Evolutionary conservation across 129 eudicot species (phyloP).

Genomic region (Solidago caesia): DNA sequence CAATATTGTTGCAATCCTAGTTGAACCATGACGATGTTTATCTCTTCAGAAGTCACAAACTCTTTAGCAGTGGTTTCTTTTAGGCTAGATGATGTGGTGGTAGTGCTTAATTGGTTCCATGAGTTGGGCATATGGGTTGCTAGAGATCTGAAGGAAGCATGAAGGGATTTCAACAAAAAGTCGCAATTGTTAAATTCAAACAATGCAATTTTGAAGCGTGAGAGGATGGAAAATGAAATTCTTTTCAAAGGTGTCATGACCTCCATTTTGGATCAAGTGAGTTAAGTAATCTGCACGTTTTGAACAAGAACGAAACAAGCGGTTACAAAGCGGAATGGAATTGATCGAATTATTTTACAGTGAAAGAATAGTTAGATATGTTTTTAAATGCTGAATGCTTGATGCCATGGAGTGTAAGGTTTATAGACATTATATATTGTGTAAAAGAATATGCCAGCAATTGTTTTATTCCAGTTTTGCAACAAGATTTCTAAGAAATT

Average conservation of each 20-base stretch:
- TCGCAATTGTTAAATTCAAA: slow-evolving; percentile 10
- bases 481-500: slow-evolving; percentile 23
- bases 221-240: slow-evolving; percentile 6
- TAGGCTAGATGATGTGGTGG: slow-evolving; percentile 11
- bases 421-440: slow-evolving; percentile 6
- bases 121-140: slow-evolving; percentile 4
- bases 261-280: slow-evolving; percentile 2
- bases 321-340: background rate
- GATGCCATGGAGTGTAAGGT: slow-evolving; percentile 1
- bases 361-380: background rate
- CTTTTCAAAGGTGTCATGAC: slow-evolving; percentile 12
- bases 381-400: background rate
- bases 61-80: slow-evolving; percentile 21
- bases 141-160: slow-evolving; percentile 1
- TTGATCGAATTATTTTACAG: background rate
- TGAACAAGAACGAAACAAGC: background rate
- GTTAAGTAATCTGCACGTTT: background rate
- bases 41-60: slow-evolving; percentile 20
- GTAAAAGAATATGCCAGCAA: background rate
- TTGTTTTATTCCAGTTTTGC: slow-evolving; percentile 1
- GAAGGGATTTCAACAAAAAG: slow-evolving; percentile 15
- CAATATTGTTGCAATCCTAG: slow-evolving; percentile 16
- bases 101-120: slow-evolving; percentile 19
- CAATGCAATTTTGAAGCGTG: slow-evolving; percentile 9
- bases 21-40: slow-evolving; percentile 28